Base-by-base conservation (phyloP, 2,329 filamentous ascomycete species). In the Mycosphaerella arachidis region DNA sequence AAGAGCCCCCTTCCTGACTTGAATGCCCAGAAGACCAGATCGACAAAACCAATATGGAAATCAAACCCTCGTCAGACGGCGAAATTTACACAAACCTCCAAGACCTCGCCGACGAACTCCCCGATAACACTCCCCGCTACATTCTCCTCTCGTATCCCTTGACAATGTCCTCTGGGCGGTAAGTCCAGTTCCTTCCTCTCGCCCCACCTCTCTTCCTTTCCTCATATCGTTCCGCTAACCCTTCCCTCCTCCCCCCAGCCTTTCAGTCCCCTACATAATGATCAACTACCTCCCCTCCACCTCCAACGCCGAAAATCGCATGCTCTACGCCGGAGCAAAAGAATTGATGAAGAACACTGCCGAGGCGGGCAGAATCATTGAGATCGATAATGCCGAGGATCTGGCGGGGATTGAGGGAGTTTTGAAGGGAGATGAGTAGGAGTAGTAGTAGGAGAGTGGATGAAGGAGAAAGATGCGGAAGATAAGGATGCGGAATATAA, bases 321-420 rank as follows among this genome's bases (percentile, higher is more conserved):
- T 97, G 94, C 80, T 94, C 73, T 99, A 97, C 74, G 94, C 94
- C 31, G 90, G 92, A 43, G 94, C 94, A 48, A 96, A 97, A 77
- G 94, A 99, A 78, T 77, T 97, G 74, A 92, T 97, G 88, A 86
- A 92, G 65, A 96, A 91, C 72, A 95, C 91, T 57, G 90, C 90
- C 60, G 92, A 97, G 78, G 92, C 92, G n/a, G 88, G 89, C 56
- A 86, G 85, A 67, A 88, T 97, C 29, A 84, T 99, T 63, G 93
- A 97, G 75, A 86, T 97, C 53, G 86, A 90, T 67, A 86, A 84
- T 20, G 83, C 84, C 3, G 91, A 96, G 57, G 93, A 97, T 57
- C 73, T 97, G 67, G 86, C 90, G 66, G 86, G 88, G n/a, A 86
- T 97, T 63, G 90, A 92, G 59, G 79, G 83, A 66, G 88, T 85